These are phyloP conservation scores for Microbotryum lychnidis-dioicae DNA, from an alignment of 1,284 basidiomycete genomes.

Conservation along the genomic window DNA sequence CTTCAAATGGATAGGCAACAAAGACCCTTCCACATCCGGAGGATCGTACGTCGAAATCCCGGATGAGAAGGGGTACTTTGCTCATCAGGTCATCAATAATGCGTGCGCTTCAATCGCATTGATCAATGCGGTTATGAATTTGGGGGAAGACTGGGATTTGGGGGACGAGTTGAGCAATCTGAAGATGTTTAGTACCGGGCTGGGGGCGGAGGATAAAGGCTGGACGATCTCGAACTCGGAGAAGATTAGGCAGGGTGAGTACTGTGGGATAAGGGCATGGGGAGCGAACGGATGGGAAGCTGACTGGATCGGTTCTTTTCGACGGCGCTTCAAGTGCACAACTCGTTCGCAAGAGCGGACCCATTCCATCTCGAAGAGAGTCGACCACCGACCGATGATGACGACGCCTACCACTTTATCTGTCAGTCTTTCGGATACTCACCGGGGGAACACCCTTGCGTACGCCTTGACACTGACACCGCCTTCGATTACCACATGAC, in stretches of 20 bases:
- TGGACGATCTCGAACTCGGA: conserved; percentile 78
- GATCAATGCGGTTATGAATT: conserved; percentile 84
- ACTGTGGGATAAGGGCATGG: too few relatives aligned
- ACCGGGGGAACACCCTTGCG: not conserved
- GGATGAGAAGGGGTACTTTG: conserved; percentile 26
- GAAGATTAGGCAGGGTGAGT: conserved; percentile 33
- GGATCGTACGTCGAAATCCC: conserved; percentile 23
- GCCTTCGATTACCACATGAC: too few relatives aligned
- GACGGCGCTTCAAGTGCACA: conserved; percentile 56
- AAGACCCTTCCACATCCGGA: conserved; percentile 43
- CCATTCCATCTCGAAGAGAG: conserved; percentile 50
- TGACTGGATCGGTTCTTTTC: conserved; percentile 35
- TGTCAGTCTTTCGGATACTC: not conserved
- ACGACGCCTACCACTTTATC: conserved; percentile 86
- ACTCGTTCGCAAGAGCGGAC: conserved; percentile 66
- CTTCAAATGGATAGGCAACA: conserved; percentile 61
- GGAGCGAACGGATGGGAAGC: not conserved
- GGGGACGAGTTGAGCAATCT: conserved; percentile 67
- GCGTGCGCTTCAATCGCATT: conserved; percentile 74
- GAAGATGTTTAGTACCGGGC: conserved; percentile 50
- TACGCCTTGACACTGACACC: not conserved
- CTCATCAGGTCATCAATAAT: conserved; percentile 68
- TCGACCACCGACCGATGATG: conserved; percentile 16
- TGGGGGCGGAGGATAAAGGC: conserved; percentile 54
- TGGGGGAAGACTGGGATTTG: conserved; percentile 49